Percentiles rank a stretch among this genome's conserved stretches.
These are phyloP conservation scores for Boechera retrofracta DNA, from an alignment of 345 rosid genomes.

Conservation along the genomic window DNA sequence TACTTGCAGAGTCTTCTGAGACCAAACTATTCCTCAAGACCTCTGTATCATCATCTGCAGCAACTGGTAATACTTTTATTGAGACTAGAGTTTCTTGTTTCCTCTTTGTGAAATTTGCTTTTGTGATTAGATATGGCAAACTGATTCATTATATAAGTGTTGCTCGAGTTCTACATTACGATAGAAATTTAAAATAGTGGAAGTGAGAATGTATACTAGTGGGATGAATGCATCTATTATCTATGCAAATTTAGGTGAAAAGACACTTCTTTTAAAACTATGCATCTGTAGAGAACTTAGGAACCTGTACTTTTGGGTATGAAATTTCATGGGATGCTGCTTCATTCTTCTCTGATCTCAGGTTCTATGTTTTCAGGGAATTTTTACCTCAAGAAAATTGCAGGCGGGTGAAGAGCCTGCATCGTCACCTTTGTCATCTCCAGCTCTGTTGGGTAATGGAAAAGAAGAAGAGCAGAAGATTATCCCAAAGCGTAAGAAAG, in stretches of 20 bases:
- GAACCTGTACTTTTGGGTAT: slow-evolving; percentile 2
- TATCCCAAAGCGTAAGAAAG: slow-evolving; percentile 62
- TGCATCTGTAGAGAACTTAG: neutral
- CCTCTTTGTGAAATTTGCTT: neutral
- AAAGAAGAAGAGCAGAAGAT: slow-evolving; percentile 68
- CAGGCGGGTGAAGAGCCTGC: slow-evolving; percentile 70
- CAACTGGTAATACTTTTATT: slow-evolving; percentile 56
- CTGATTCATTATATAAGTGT: neutral
- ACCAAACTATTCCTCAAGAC: slow-evolving; percentile 51
- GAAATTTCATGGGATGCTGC: slow-evolving; percentile 13
- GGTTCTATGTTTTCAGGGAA: slow-evolving; percentile 56
- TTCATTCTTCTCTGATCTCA: slow-evolving; percentile 6
- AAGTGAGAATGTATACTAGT: neutral
- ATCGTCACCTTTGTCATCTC: slow-evolving; percentile 78
- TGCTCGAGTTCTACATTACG: neutral
- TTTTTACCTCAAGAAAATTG: slow-evolving; percentile 70
- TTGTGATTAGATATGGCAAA: neutral
- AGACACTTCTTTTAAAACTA: neutral
- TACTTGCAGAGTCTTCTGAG: slow-evolving; percentile 52
- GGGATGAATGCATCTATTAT: neutral
- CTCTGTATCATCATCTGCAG: slow-evolving; percentile 71
- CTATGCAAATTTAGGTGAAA: neutral
- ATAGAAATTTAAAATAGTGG: neutral
- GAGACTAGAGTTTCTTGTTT: neutral
- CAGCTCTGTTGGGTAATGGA: slow-evolving; percentile 58